Percentiles rank a stretch among this genome's conserved stretches.
Conservation (phyloP, 805 yeast genomes). For the Isabelozyma pseudorhagii region DNA sequence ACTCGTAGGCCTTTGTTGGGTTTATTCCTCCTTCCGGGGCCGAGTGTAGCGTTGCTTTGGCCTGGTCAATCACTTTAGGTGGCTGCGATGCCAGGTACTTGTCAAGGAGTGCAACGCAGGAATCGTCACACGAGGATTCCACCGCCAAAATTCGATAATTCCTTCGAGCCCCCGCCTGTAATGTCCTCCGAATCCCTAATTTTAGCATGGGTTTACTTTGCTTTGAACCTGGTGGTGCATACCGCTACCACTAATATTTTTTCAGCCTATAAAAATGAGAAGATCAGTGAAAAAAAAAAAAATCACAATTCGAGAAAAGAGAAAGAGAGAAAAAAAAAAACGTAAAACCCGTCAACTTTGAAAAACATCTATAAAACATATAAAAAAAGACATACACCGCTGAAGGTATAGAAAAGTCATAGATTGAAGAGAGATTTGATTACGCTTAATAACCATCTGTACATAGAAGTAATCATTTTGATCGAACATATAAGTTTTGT, state of each 20-base stretch:
- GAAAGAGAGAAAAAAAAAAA: too few species aligned
- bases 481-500: too few species aligned
- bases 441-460: not conserved
- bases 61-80: conserved; percentile 55
- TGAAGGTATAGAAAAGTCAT: not conserved
- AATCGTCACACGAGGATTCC: conserved; percentile 93
- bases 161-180: not conserved
- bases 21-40: conserved; percentile 74
- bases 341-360: too few species aligned
- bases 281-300: too few species aligned
- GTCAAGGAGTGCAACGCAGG: conserved; percentile 79
- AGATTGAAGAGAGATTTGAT: not conserved
- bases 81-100: conserved; percentile 33
- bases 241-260: too few species aligned
- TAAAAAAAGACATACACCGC: too few species aligned
- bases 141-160: conserved; percentile 72
- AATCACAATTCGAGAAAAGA: too few species aligned
- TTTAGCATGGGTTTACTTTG: too few species aligned
- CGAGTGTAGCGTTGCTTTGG: conserved; percentile 66
- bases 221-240: too few species aligned
- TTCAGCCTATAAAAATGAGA: too few species aligned
- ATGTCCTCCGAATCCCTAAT: too few species aligned
- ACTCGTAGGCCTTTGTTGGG: conserved; percentile 79
- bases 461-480: not conserved
- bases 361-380: too few species aligned